These are phyloP conservation scores for Pneumocystis murina DNA, from an alignment of 1,139 yeast species.

Conservation along the genomic window DNA sequence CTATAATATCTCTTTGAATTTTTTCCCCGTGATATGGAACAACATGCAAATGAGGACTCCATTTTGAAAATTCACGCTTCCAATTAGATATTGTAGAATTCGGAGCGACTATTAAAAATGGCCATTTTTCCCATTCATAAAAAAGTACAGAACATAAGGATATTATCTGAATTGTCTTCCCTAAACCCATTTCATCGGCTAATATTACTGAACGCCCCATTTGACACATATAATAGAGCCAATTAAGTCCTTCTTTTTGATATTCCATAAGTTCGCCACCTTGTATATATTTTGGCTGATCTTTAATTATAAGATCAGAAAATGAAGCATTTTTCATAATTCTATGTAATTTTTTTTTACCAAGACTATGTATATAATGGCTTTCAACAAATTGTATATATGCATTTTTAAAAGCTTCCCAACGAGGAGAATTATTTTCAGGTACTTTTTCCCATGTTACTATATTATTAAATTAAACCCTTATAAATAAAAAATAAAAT, in stretches of 20 bases:
- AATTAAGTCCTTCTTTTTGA: conserved; percentile 16
- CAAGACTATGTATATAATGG: conserved; percentile 10
- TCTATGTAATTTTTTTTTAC: not conserved
- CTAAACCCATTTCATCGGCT: conserved; percentile 98
- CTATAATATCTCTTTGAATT: conserved; percentile 56
- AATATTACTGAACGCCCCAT: conserved; percentile 48
- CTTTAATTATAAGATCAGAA: conserved; percentile 7
- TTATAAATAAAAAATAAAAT: not conserved
- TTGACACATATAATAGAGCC: conserved; percentile 17
- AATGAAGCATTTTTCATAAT: conserved; percentile 2
- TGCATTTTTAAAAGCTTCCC: conserved; percentile 12
- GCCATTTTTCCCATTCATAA: conserved; percentile 21
- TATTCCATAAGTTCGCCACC: conserved; percentile 13
- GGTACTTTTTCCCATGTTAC: conserved; percentile 14
- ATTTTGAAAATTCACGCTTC: conserved; percentile 71
- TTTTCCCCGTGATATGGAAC: conserved; percentile 41
- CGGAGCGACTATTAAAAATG: conserved; percentile 69
- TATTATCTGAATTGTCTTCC: conserved; percentile 87
- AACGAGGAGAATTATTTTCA: conserved; percentile 5
- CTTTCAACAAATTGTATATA: conserved; percentile 13
- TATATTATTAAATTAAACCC: not conserved
- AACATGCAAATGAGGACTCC: conserved; percentile 65
- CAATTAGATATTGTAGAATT: conserved; percentile 72
- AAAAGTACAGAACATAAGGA: conserved; percentile 26
- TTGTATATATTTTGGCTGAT: conserved; percentile 10